These are phyloP conservation scores for Mortierella sp. DNA, from an alignment of 371 early-diverging fungal genomes.

Conservation along the genomic window DNA sequence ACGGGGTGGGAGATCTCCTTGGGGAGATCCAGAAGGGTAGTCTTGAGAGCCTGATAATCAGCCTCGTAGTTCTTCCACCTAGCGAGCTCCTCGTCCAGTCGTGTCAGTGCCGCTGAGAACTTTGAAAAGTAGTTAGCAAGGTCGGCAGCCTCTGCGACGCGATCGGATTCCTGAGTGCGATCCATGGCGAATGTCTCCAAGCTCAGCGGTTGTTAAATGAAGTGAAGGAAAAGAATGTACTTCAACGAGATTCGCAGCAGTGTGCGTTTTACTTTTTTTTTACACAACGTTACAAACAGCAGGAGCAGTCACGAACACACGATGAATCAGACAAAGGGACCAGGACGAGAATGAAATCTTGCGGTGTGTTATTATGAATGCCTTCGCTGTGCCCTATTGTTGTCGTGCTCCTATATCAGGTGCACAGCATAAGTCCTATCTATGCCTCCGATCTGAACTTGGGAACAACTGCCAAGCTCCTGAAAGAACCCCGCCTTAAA, in stretches of 20 bases:
- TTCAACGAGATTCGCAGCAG: background rate
- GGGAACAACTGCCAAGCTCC: background rate
- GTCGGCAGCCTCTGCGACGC: slow-evolving; percentile 34
- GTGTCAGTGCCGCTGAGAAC: slow-evolving; percentile 39
- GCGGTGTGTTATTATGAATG: background rate
- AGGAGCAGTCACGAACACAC: slow-evolving; percentile 5
- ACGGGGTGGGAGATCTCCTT: slow-evolving; percentile 64
- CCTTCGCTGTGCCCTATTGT: background rate
- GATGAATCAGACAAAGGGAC: too few relatives aligned
- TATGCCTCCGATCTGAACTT: background rate
- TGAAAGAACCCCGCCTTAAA: slow-evolving; percentile 24
- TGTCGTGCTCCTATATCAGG: background rate
- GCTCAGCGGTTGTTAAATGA: background rate
- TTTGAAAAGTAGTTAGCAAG: slow-evolving; percentile 51
- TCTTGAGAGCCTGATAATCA: slow-evolving; percentile 71
- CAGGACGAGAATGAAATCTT: background rate
- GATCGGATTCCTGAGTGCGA: slow-evolving; percentile 13
- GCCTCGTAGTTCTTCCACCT: slow-evolving; percentile 65
- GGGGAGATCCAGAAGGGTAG: slow-evolving; percentile 65
- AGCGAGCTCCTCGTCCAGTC: slow-evolving; percentile 50
- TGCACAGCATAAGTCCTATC: too few relatives aligned
- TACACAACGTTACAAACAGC: background rate
- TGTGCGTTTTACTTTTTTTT: slow-evolving; percentile 10
- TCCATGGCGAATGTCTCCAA: slow-evolving; percentile 16
- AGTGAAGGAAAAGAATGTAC: background rate